Percentiles rank a stretch among this genome's conserved stretches.
These are phyloP conservation scores for Coemansia sp. DNA, from an alignment of 371 early-diverging fungal species.

Conservation along the genomic window DNA sequence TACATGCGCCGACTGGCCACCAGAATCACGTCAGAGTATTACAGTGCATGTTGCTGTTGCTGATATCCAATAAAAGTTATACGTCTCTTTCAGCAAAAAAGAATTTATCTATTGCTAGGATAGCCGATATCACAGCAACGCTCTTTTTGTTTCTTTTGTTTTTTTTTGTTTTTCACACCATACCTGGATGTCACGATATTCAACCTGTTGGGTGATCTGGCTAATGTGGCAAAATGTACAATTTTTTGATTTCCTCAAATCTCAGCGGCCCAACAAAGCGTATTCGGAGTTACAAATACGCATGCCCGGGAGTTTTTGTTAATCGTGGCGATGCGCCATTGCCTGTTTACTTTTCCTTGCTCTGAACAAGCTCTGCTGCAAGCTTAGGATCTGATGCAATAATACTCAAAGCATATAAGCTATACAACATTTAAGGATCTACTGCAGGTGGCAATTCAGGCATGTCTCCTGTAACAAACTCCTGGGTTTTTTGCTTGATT, in stretches of 20 bases:
- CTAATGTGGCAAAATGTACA: not conserved
- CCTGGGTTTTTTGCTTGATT: not conserved
- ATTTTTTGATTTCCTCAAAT: not conserved
- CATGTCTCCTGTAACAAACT: not conserved
- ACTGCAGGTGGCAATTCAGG: not conserved
- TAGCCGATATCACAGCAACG: not conserved
- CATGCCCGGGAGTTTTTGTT: not conserved
- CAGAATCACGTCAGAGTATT: not conserved
- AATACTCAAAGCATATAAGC: not conserved
- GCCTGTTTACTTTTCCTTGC: not conserved
- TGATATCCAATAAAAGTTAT: not conserved
- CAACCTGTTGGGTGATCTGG: not conserved
- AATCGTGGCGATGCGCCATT: not conserved
- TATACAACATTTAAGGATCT: not conserved
- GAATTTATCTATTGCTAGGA: not conserved
- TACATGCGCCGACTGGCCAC: not conserved
- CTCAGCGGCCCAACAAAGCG: not conserved
- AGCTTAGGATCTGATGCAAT: not conserved
- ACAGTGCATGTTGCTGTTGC: not conserved
- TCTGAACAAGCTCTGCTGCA: not conserved
- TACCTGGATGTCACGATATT: not conserved
- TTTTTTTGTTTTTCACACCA: not conserved
- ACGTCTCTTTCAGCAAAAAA: not conserved
- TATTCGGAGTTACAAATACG: not conserved
- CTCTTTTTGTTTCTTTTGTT: not conserved